Evolutionary conservation across 371 early-diverging fungal genomes (phyloP).

Genomic region (Blakeslea trispora): DNA sequence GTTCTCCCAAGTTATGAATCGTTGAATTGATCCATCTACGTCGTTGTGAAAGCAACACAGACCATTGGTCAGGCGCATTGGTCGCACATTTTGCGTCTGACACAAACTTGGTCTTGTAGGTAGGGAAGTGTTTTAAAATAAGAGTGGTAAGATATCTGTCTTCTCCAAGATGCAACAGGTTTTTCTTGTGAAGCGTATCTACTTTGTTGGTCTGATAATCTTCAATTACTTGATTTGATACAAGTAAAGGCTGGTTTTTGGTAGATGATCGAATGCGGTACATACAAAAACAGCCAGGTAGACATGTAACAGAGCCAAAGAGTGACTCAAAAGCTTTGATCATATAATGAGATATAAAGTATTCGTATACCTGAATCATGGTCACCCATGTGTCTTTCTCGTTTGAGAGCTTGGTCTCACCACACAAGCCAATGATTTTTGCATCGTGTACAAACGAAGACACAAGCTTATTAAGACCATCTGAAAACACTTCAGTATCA

Average conservation of each 20-base stretch:
- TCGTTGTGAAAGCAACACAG: constrained; percentile 90
- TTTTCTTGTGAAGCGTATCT: constrained; percentile 98
- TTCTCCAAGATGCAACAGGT: constrained; percentile 96
- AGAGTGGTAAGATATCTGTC: constrained; percentile 98
- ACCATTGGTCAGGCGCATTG: constrained; percentile 90
- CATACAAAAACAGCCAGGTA: constrained; percentile 91
- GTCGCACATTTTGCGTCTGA: constrained; percentile 93
- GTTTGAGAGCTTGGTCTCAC: constrained; percentile 81
- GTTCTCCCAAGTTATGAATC: constrained; percentile 89
- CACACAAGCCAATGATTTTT: constrained; percentile 82
- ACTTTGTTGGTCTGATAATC: constrained; percentile 94
- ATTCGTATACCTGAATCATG: constrained; percentile 88
- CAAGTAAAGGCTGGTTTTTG: constrained; percentile 85
- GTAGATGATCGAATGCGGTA: constrained; percentile 83
- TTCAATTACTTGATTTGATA: constrained; percentile 83
- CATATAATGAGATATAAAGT: constrained; percentile 84
- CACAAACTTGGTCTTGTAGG: constrained; percentile 89
- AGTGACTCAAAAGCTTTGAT: constrained; percentile 84
- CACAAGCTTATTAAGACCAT: constrained; percentile 67
- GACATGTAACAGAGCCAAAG: constrained; percentile 87
- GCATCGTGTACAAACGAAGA: constrained; percentile 74
- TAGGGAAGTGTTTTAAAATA: constrained; percentile 94
- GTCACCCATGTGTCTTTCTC: constrained; percentile 88
- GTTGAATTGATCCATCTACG: constrained; percentile 98
- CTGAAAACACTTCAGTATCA: constrained; percentile 68